Percentiles rank a stretch among this genome's conserved stretches.
phyloP scores from a whole-genome alignment of 805 yeast species.

The Clavispora asparagi region DNA sequence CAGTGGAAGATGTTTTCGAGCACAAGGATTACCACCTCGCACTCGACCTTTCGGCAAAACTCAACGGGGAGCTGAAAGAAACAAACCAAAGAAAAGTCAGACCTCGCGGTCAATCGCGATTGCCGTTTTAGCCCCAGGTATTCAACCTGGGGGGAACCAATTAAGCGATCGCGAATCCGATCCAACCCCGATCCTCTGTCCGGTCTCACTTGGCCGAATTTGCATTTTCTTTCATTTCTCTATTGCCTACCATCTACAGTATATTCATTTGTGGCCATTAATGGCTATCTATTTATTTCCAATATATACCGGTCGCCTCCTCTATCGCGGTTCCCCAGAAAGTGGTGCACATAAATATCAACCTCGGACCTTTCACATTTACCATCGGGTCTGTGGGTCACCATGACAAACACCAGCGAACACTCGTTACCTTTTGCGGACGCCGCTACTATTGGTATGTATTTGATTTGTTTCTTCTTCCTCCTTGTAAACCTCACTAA shows the following conservation, averaged over 20 bases:
- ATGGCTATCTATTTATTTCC: neutral
- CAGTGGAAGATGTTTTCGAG: slow-evolving; percentile 34
- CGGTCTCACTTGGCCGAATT: neutral
- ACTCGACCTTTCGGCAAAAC: slow-evolving; percentile 38
- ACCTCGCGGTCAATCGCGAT: neutral
- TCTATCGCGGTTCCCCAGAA: slow-evolving; percentile 4
- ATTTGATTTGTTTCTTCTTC: neutral
- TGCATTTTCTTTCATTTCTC: neutral
- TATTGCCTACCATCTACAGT: no score
- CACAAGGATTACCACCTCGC: slow-evolving; percentile 56
- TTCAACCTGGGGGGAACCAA: no score
- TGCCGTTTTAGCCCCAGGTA: neutral
- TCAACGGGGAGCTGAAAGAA: slow-evolving; percentile 19
- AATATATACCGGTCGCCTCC: neutral
- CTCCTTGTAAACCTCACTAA: slow-evolving; percentile 16
- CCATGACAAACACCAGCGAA: slow-evolving; percentile 10
- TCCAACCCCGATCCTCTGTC: no score
- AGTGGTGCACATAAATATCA: neutral
- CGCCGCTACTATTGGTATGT: slow-evolving; percentile 79
- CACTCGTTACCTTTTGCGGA: slow-evolving; percentile 61
- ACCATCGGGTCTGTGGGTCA: neutral
- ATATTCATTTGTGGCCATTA: no score
- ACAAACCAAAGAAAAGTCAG: neutral
- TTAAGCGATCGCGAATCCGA: no score
- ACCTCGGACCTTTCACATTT: neutral